Evolutionary conservation across 768 basidiomycete species (phyloP), one percentile per base, ranked within the genome.

Genomic region (Boletellus sp.): DNA sequence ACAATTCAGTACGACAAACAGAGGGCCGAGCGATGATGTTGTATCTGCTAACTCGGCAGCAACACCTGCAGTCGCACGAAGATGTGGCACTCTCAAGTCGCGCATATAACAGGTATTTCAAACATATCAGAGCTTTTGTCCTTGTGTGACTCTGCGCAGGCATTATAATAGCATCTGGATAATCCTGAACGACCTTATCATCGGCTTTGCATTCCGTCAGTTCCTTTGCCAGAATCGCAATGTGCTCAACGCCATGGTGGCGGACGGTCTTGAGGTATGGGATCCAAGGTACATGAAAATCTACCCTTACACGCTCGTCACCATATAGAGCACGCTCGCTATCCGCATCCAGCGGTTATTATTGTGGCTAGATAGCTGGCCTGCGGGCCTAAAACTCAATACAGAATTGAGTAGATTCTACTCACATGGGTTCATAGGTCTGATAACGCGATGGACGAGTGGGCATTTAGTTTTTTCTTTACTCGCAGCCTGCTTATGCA

Each of bases 81-180:
- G 62, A 70, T 13, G 56, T 67, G 3, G 50, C 53, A 13, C 45
- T 53, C 11, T 78, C 74, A 54, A 79, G 83, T 34, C 73, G 73
- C 4, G 73, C 77, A 43, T 92, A 93, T 58, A 88, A 89, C 50
- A 80, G 78, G 87, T 88, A 54, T 38, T 75, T 60, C 4, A 38
- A 1, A 34, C 24, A 23, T 23, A 42, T 33, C 48, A 13, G 15
- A 16, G 34, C 6, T n/a, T 19, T 33, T 37, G 32, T 19, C 15
- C n/a, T n/a, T 3, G 13, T 23, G 7, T 47, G 24, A 54, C 40
- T 9, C 49, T 28, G 17, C 50, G 15, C 40, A 94, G 90, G 45
- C 94, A 95, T 65, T 94, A 90, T 73, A 96, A 94, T 61, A 84
- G 80, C 26, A 75, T 95, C 2, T 98, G 95, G 95, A 73, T 95